These are phyloP conservation scores for Podospora pseudocomata DNA, from an alignment of 495 filamentous ascomycete genomes.

Conservation along the genomic window DNA sequence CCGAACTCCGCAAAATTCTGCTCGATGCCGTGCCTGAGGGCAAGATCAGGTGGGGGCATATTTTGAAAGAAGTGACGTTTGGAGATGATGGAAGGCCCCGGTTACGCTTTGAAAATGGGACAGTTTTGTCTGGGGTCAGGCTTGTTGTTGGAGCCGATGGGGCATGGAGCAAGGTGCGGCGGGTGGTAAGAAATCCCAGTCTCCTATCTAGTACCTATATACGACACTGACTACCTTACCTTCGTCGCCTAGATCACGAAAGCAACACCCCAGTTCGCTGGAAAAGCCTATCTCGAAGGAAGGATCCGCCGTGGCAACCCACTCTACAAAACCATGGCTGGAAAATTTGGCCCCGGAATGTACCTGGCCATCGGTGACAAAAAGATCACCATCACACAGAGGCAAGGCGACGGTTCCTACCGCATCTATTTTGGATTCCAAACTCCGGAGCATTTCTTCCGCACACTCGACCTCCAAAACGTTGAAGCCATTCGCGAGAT, in stretches of 20 bases:
- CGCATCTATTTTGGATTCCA: slow-evolving; percentile 30
- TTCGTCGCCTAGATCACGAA: background rate
- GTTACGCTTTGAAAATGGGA: slow-evolving; percentile 25
- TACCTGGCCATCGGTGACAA: slow-evolving; percentile 20
- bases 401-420: slow-evolving; percentile 31
- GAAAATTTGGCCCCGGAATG: slow-evolving; percentile 17
- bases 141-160: slow-evolving; percentile 37
- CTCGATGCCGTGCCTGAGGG: slow-evolving; percentile 37
- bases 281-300: background rate
- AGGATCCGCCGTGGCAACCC: background rate
- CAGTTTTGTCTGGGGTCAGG: slow-evolving; percentile 24
- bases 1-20: slow-evolving; percentile 42
- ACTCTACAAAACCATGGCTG: background rate
- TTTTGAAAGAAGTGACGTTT: background rate
- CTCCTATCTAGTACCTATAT: background rate
- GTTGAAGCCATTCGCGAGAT: background rate
- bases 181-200: slow-evolving; percentile 20
- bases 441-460: slow-evolving; percentile 22
- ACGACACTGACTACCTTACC: background rate
- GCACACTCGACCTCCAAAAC: background rate
- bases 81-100: background rate
- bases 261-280: background rate
- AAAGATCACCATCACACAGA: slow-evolving; percentile 25
- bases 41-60: slow-evolving; percentile 11
- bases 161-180: slow-evolving; percentile 35